phyloP scores from a whole-genome alignment of 495 filamentous ascomycete species.

The Hypoxylon lenormandii region DNA sequence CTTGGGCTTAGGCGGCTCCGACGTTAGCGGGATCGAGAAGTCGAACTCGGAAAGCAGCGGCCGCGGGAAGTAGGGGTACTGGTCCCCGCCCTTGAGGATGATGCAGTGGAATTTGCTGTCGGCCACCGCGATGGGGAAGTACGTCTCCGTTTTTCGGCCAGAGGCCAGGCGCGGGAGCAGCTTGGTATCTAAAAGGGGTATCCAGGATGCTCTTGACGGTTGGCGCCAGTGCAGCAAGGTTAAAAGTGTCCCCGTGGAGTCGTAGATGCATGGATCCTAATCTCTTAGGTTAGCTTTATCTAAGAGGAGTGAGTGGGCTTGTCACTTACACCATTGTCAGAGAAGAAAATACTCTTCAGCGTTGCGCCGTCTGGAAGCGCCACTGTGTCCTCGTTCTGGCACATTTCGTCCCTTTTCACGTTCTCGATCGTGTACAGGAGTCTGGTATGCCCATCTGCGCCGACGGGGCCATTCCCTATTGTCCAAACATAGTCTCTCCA shows the following conservation, averaged over 20 bases:
- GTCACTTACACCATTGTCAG: conserved; percentile 77
- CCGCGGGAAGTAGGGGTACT: conserved; percentile 93
- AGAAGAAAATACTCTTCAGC: conserved; percentile 88
- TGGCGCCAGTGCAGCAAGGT: conserved; percentile 90
- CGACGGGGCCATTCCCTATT: conserved; percentile 88
- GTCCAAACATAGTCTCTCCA: conserved; percentile 95
- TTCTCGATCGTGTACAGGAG: conserved; percentile 92
- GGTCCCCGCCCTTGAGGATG: conserved; percentile 94
- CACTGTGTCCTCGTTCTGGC: conserved; percentile 90
- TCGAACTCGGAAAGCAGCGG: conserved; percentile 93
- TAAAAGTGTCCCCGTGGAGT: conserved; percentile 85
- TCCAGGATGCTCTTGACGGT: conserved; percentile 86
- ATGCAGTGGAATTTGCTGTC: conserved; percentile 96
- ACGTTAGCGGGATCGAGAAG: conserved; percentile 83
- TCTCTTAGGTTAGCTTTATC: conserved; percentile 37
- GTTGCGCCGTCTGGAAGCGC: conserved; percentile 78
- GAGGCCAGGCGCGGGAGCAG: conserved; percentile 81
- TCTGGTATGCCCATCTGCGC: conserved; percentile 76
- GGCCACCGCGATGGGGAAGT: conserved; percentile 95
- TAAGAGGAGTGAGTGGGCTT: background rate
- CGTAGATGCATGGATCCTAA: conserved; percentile 92
- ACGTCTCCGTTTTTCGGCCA: conserved; percentile 86
- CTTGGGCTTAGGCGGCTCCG: conserved; percentile 51
- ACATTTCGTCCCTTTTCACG: conserved; percentile 89
- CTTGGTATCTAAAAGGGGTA: conserved; percentile 89